Evolutionary conservation across 2,329 filamentous ascomycete genomes (phyloP).

Genomic region (Paraphoma chrysanthemicola): DNA sequence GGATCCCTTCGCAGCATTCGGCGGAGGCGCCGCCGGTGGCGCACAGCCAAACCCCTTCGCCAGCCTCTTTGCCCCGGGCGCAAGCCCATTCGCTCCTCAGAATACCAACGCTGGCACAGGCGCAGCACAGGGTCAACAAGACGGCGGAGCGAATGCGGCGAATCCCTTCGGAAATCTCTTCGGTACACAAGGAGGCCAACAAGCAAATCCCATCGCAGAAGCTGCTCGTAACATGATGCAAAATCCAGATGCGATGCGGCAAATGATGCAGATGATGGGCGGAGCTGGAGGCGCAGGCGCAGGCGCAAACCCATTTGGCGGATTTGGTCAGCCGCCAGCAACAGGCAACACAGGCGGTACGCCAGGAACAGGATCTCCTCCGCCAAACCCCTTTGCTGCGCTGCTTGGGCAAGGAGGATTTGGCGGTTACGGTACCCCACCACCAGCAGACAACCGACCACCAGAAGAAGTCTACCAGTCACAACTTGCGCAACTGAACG

Average conservation of each 20-base stretch:
- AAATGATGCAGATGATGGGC: constrained; percentile 62
- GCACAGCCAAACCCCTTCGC: constrained; percentile 66
- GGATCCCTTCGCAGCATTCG: constrained; percentile 58
- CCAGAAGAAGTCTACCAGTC: constrained; percentile 93
- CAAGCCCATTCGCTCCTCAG: constrained; percentile 45
- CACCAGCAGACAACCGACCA: constrained; percentile 79
- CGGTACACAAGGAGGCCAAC: constrained; percentile 40
- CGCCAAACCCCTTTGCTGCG: constrained; percentile 50
- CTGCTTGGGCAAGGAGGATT: constrained; percentile 40
- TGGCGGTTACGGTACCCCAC: constrained; percentile 44
- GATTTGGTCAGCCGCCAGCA: constrained; percentile 49
- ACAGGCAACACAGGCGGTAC: constrained; percentile 39
- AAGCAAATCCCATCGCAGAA: constrained; percentile 58
- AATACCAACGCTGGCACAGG: constrained; percentile 31
- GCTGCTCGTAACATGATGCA: constrained; percentile 59
- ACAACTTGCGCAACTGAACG: constrained; percentile 91
- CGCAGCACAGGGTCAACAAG: constrained; percentile 27
- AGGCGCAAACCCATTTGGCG: constrained; percentile 44
- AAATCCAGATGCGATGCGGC: constrained; percentile 64
- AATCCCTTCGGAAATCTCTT: constrained; percentile 62
- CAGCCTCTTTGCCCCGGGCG: constrained; percentile 58
- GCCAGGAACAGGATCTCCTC: constrained; percentile 10
- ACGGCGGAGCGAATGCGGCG: constrained; percentile 31
- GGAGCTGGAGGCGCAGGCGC: constrained; percentile 51
- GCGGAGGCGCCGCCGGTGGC: constrained; percentile 42